These are phyloP conservation scores for Trichoderma sp. DNA, from an alignment of 2,329 filamentous ascomycete genomes.

Conservation along the genomic window DNA sequence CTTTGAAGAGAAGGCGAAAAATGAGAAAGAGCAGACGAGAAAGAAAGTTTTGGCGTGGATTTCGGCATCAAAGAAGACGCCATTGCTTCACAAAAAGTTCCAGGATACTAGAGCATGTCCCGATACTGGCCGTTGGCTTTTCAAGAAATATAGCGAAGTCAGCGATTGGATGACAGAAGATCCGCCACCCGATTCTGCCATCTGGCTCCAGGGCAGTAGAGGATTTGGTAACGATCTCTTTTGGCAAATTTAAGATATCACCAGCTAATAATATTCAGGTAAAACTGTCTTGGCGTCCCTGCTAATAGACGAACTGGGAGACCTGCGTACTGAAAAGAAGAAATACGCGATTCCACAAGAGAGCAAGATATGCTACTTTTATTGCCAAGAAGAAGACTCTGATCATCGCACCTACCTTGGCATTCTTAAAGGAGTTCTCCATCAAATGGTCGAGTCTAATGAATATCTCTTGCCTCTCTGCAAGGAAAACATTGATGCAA, in stretches of 20 bases:
- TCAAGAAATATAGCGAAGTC: background rate
- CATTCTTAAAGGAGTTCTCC: background rate
- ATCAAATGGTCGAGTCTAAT: background rate
- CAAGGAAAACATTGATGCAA: background rate
- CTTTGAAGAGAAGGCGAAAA: background rate
- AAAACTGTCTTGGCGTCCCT: background rate
- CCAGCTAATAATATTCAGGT: background rate
- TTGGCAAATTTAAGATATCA: background rate
- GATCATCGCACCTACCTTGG: background rate
- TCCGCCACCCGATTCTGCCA: background rate
- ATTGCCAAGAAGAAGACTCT: slow-evolving; percentile 5
- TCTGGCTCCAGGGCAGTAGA: slow-evolving; percentile 2
- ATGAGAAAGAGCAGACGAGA: background rate
- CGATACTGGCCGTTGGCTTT: background rate
- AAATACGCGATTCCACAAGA: background rate
- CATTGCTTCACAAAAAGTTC: background rate
- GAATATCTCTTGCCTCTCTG: background rate
- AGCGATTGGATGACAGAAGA: slow-evolving; percentile 2
- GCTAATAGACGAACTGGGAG: background rate
- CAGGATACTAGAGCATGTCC: background rate
- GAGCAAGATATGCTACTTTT: background rate
- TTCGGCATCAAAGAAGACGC: background rate
- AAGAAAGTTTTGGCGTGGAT: background rate
- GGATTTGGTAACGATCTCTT: background rate
- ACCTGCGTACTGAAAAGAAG: background rate